Evolutionary conservation across 768 basidiomycete genomes (phyloP), one percentile per base, ranked within the genome.

Genomic region (Steccherinum ochraceum): DNA sequence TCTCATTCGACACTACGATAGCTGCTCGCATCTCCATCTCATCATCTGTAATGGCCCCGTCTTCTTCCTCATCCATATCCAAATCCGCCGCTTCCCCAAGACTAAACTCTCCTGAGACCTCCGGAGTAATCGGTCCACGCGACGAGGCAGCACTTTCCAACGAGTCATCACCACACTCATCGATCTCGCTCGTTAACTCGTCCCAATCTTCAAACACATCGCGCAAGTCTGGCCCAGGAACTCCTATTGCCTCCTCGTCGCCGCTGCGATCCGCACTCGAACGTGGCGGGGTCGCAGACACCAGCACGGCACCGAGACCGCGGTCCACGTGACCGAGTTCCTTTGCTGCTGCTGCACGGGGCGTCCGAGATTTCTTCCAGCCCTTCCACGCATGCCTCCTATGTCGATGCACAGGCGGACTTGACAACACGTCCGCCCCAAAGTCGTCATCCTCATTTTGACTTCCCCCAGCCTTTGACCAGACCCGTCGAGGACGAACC

Each of bases 381-480:
- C 18, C n/a, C 23, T 46, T 3, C 1, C 12, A 40, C 44, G 35
- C n/a, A 45, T 47, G 35, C 41, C 25, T n/a, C n/a, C 27, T 48
- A 43, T 39, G 13, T 49, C 23, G 56, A 50, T 5, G 51, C 51
- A 3, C 43, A 40, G 61, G 61, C 2, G 79, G 79, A 60, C 78
- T 80, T 24, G 79, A 81, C 23, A 80, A 59, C 26, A 71, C 59
- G 54, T 84, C 83, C 30, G 71, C 75, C 40, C 71, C 79, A 54
- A 80, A 80, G 51, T 79, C 77, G 21, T 70, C 68, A 41, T 69
- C 68, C 13, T 45, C 48, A 16, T 46, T 56, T 25, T n/a, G 39
- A 19, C 39, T 2, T 26, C 49, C 45, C 48, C 49, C 45, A 50
- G 41, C 45, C 53, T 50, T 43, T 43, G 45, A 40, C 44, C 43